Base-by-base conservation (phyloP, 805 yeast genomes). In the Hanseniaspora jakobsenii region DNA sequence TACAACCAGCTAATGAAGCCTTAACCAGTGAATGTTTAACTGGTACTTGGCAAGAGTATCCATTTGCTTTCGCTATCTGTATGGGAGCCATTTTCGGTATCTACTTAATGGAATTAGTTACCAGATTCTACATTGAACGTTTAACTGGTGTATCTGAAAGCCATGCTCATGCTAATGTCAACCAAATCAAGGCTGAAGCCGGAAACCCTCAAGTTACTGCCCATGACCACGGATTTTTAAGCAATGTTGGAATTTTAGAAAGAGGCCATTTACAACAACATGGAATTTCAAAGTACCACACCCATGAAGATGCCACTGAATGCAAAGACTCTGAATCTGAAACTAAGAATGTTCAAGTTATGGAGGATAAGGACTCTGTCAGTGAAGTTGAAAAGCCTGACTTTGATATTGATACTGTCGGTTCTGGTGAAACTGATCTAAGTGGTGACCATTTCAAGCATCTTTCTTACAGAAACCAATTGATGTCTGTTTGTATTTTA, bases 1-100 rank as follows among this genome's bases (percentile, higher is more conserved):
- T 82, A 48, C 68, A 73, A 49, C 89, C 85, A 0, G 89, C 91
- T 3, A 59, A 67, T 47, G 81, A 77, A 8, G 67, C 73, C 2
- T 63, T 81, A 36, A 55, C 67, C 1, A 55, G 71, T 37, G 71
- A 64, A 8, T 81, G 91, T 63, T 65, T 81, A 22, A 81, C 82
- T 10, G 78, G 75, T 29, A 69, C 71, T 0, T 73, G 73, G 54
- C 65, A 65, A 2, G 66, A 58, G 16, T 75, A 74, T 51, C 70
- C 78, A n/a, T 75, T 73, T 72, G 69, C 72, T 18, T 70, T 73
- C 37, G 79, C 72, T 18, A 70, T 75, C 30, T 66, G 72, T 53
- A 55, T 75, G 49, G 61, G 66, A 52, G 61, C 75, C 0, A 57
- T 73, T 29, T 66, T 70, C 34, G 52, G 56, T 7, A 57, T 72